These are phyloP conservation scores for Cupressus sempervirens DNA, from an alignment of 75 land plant species.

Conservation along the genomic window DNA sequence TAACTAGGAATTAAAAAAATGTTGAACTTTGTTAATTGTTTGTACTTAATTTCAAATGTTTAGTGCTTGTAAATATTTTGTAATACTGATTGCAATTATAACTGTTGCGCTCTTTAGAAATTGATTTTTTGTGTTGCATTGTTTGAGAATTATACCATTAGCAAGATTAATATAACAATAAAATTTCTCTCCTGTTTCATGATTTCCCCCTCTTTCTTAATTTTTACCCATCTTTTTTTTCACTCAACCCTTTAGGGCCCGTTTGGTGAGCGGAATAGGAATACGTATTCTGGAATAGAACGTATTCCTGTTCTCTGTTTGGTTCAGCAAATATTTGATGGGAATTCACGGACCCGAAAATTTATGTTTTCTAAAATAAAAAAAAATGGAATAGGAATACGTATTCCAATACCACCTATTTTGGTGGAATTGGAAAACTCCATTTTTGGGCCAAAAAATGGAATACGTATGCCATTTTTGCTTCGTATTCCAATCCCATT, in stretches of 20 bases:
- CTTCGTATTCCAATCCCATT: no score
- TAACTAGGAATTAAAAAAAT: not conserved
- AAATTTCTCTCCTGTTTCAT: not conserved
- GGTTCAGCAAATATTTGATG: no score
- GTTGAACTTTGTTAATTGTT: not conserved
- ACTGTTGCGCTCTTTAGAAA: not conserved
- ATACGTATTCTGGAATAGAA: no score
- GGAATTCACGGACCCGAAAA: no score
- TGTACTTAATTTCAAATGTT: not conserved
- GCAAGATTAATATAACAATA: not conserved
- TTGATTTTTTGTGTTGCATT: not conserved
- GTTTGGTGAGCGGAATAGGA: no score
- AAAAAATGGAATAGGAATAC: no score
- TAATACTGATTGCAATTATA: not conserved
- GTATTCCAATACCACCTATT: no score
- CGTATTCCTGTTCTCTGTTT: no score
- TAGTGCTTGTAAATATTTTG: not conserved
- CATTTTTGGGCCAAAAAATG: no score
- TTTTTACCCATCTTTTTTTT: not conserved
- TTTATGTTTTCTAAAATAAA: no score
- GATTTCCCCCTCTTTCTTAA: not conserved
- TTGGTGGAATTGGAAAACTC: no score
- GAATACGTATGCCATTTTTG: no score
- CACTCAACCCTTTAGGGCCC: not conserved
- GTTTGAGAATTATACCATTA: not conserved